Base-by-base conservation (phyloP, 441 rosid genomes). In the Kokia cookei region DNA sequence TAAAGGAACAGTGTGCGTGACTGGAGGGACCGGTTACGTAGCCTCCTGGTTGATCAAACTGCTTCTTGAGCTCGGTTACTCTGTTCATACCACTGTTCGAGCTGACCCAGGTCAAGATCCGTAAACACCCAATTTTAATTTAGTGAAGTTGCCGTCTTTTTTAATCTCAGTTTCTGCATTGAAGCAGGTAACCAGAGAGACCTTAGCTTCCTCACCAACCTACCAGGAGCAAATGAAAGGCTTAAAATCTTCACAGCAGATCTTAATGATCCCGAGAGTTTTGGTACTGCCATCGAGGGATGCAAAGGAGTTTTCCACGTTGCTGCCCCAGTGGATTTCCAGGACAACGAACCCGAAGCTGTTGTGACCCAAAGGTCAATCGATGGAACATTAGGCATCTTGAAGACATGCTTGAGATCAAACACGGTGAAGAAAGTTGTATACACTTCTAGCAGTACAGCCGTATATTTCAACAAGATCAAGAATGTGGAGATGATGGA, bases 361-460 rank as follows among this genome's bases (percentile, higher is more conserved):
- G 24, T 51, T 82, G 80, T 77, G 12, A 81, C 84, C 4, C 77
- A 81, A 73, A 82, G 86, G 61, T 69, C 88, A 60, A 80, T 84
- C 2, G 72, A 76, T 22, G 90, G 85, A 64, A 67, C 82, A 27
- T 65, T 73, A 64, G 89, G 91, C 9, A 81, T 85, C 15, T 50
- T 85, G n/a, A 77, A 75, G 26, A 62, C 89, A 2, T 79, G 80
- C 77, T 45, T 77, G 73, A 77, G 75, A 14, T 74, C 83, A 17
- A 84, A 80, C 73, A 80, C 86, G 7, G 86, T 83, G 55, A 81
- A 77, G 74, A 78, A 85, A 1, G 80, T 84, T 32, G 65, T 61
- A 17, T 61, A 12, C 42, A 13, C 87, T 42, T 87, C 87, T 0
- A 80, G 87, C 65, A 27, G 53, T 11, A n/a, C 84, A 0, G 43